Conservation (phyloP, 495 filamentous ascomycete species). For the Penicillium angulare region DNA sequence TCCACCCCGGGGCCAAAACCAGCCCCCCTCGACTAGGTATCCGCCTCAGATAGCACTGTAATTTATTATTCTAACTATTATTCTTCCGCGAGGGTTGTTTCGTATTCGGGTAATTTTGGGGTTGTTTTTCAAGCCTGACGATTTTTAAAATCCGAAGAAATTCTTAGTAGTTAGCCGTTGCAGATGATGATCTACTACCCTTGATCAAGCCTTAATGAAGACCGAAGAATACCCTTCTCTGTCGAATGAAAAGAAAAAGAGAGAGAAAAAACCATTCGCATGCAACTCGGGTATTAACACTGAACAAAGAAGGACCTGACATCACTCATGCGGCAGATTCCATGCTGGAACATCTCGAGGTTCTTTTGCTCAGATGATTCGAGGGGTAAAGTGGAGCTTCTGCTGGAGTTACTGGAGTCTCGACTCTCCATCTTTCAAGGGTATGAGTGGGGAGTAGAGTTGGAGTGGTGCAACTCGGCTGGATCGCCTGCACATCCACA, state of each 20-base stretch:
- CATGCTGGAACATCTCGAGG: background rate
- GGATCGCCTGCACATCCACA: constrained; percentile 2
- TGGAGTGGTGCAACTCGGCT: background rate
- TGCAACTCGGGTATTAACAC: too few species aligned
- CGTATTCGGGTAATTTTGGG: too few species aligned
- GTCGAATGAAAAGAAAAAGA: background rate
- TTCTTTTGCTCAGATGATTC: background rate
- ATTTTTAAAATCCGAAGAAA: background rate
- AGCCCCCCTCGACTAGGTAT: too few species aligned
- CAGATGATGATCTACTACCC: background rate
- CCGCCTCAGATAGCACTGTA: too few species aligned
- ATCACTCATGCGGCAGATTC: background rate
- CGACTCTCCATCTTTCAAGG: constrained; percentile 1
- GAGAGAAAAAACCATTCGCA: too few species aligned
- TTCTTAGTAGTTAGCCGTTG: constrained; percentile 3
- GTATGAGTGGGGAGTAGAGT: background rate
- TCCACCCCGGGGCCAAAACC: background rate
- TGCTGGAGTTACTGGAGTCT: background rate
- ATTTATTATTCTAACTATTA: too few species aligned
- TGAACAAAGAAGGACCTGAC: background rate
- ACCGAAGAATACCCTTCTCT: too few species aligned
- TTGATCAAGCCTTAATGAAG: too few species aligned
- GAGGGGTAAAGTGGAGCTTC: constrained; percentile 5
- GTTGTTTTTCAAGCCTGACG: too few species aligned
- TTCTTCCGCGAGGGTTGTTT: too few species aligned